Base-by-base conservation (phyloP, 352 stramenopile species). In the Thraustochytrium striatum region DNA sequence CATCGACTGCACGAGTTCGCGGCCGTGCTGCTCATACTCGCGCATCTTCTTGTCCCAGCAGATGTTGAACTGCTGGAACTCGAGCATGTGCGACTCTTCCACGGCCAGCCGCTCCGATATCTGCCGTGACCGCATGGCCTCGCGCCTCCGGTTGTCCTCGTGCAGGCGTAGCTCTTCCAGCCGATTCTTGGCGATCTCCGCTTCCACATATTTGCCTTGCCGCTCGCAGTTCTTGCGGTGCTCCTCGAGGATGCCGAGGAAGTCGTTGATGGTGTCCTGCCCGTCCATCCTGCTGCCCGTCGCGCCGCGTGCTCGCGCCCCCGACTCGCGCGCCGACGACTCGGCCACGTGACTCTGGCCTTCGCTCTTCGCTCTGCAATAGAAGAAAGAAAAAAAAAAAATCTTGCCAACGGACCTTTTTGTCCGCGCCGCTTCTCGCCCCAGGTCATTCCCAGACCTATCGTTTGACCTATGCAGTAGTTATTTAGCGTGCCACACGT, bases 31-130 rank as follows among this genome's bases (percentile, higher is more conserved):
- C 75, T 98, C 92, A 82, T 97, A 97, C 58, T 97, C 93, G 57
- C 92, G 86, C 88, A 97, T 97, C 84, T 96, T 98, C 72, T 93
- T 90, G 82, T 98, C 93, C 94, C 94, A 98, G 43, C 95, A 87
- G 44, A 93, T 85, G 86, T 98, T 98, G 78, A 98, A 98, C 84
- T 98, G 92, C 87, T 97, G 93, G 82, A 97, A 98, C 87, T 98
- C 94, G 57, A 98, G 89, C 93, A 97, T 97, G 84, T 98, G 94
- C n/a, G 94, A 92, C 82, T 98, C 94, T 78, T 98, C 93, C 13
- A 98, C 90, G 35, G 92, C 94, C 2, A 98, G 83, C 2, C 91
- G 87, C 81, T 98, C 94, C 35, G 93, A 91, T 55, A 97, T 96
- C 84, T 98, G 93, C 57, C 93, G 86, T 30, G 91, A 95, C 36